phyloP scores from a whole-genome alignment of 1,284 basidiomycete species.

The Cutaneotrichosporon sp. region DNA sequence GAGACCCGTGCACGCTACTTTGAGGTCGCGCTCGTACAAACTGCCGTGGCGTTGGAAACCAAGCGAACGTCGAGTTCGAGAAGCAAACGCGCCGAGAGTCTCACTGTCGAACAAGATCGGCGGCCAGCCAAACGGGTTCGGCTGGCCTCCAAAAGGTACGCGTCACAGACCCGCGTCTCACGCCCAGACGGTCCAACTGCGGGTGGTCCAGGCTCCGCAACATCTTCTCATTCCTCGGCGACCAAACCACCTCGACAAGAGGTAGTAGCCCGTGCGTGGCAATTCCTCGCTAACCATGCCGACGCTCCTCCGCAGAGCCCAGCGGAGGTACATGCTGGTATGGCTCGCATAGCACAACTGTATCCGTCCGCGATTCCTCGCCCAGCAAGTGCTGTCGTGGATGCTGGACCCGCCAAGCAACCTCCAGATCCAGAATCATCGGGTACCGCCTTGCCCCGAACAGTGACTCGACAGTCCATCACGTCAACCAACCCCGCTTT shows the following conservation, averaged over 20 bases:
- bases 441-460: background rate
- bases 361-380: background rate
- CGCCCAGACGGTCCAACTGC: too few species aligned
- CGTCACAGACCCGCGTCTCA: too few species aligned
- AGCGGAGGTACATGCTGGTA: background rate
- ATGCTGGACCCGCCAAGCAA: background rate
- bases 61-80: too few species aligned
- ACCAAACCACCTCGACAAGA: background rate
- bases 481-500: background rate
- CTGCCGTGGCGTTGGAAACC: background rate
- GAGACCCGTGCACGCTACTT: background rate
- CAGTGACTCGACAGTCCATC: background rate
- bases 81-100: too few species aligned
- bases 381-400: background rate
- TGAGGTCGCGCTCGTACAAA: background rate
- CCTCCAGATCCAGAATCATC: background rate
- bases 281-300: background rate
- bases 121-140: too few species aligned
- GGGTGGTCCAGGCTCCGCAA: too few species aligned
- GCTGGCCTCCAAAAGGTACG: too few species aligned
- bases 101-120: too few species aligned
- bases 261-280: background rate
- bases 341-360: background rate
- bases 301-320: background rate
- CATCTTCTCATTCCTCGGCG: too few species aligned